phyloP scores from a whole-genome alignment of 2,329 filamentous ascomycete species.

The Fusarium nygamai region DNA sequence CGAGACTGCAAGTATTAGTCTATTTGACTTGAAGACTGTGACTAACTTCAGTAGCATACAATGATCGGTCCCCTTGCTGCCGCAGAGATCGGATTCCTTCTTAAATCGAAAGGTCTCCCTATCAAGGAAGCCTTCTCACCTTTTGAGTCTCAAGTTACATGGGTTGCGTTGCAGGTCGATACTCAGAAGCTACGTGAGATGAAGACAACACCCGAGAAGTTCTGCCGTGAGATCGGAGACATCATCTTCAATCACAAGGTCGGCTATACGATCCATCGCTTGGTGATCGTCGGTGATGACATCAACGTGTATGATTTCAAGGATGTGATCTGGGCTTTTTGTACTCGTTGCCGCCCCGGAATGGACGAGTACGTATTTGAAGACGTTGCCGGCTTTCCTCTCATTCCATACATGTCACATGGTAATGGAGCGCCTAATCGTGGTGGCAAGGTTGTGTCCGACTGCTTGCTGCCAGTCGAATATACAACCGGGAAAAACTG shows the following conservation, averaged over 20 bases:
- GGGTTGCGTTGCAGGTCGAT: slow-evolving; percentile 65
- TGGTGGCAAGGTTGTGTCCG: slow-evolving; percentile 58
- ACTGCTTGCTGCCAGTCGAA: slow-evolving; percentile 54
- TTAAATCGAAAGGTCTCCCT: slow-evolving; percentile 48
- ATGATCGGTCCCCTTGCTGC: slow-evolving; percentile 34
- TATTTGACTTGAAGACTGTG: rapidly evolving
- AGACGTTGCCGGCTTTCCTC: slow-evolving; percentile 53
- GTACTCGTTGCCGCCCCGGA: slow-evolving; percentile 57
- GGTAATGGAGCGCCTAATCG: slow-evolving; percentile 44
- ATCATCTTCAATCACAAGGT: slow-evolving; percentile 15
- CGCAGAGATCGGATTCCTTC: slow-evolving; percentile 1
- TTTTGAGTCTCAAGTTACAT: slow-evolving; percentile 59
- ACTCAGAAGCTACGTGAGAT: slow-evolving; percentile 61
- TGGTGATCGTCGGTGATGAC: slow-evolving; percentile 59
- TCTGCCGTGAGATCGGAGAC: slow-evolving; percentile 16
- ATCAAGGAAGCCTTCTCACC: slow-evolving; percentile 56
- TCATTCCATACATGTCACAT: slow-evolving; percentile 60
- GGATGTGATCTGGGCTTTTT: slow-evolving; percentile 60
- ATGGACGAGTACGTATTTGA: slow-evolving; percentile 56
- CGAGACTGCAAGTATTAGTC: neutral
- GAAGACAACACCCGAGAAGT: slow-evolving; percentile 11
- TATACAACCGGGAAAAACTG: slow-evolving; percentile 50
- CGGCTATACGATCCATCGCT: slow-evolving; percentile 56
- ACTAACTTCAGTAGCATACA: slow-evolving; percentile 16
- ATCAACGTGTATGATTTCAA: slow-evolving; percentile 57